Evolutionary conservation across 805 yeast genomes (phyloP), one percentile per base, ranked within the genome.

Genomic region (Spathaspora girioi): DNA sequence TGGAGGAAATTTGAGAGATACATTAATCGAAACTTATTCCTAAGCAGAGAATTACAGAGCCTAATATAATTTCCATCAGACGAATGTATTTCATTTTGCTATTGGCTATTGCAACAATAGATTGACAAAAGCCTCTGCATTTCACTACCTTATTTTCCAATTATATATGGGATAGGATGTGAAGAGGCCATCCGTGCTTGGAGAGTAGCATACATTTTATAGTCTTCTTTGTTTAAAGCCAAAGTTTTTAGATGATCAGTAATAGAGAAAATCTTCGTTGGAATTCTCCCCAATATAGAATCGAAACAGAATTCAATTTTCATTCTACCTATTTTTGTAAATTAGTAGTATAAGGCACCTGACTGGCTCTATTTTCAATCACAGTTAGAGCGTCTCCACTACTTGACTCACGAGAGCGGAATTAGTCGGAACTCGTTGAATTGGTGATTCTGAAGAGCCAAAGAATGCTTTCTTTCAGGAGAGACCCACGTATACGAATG

Each of bases 1-100:
- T 56, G 79, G 90, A 50, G 88, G 90, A 61, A 82, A 87, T 76
- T 80, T 89, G 74, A 86, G 96, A 75, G 97, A 89, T 67, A 90
- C 97, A 52, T 82, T 89, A 70, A 90, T 89, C 66, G 97, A 89
- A 78, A 90, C 97, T 48, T 89, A 90, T 73, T 85, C 94, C 55
- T 89, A 76, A 58, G 43, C 18, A 27, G 9, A 26, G 6, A 7
- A 46, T 23, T 19, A 45, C 20, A 20, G 45, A 20, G 46, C 40
- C 40, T 7, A 35, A 14, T 14, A 18, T 10, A 14, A 42, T 11
- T 23, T 4, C 17, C 18, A n/a, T 35, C 40, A 35, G 18, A n/a
- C 18, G 40, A 35, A n/a, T 8, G 38, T 32, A 32, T 35, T 35
- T 35, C 40, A n/a, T 35, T 15, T 35, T 35, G 40, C 40, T 35